phyloP scores from a whole-genome alignment of 306 rosid genomes.

The Chamaecrista fasciculata region DNA sequence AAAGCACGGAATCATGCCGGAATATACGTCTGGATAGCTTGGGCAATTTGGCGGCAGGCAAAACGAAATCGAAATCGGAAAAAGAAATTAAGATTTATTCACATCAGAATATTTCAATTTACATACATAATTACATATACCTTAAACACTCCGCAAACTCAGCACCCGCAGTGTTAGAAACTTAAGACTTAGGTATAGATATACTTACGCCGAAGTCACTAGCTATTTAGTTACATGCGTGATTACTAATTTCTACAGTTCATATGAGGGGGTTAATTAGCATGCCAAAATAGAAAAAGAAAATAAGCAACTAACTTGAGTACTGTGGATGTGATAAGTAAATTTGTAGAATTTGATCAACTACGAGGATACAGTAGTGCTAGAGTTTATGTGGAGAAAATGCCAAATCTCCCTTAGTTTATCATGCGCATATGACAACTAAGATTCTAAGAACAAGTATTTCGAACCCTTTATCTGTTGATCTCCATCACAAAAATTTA shows the following conservation, averaged over 20 bases:
- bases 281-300: too few species aligned
- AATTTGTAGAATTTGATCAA: neutral
- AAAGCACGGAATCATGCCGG: neutral
- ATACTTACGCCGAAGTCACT: too few species aligned
- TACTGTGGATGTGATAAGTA: slow-evolving; percentile 4
- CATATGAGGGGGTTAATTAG: too few species aligned
- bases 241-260: too few species aligned
- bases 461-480: slow-evolving; percentile 20
- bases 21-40: slow-evolving; percentile 1
- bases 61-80: neutral
- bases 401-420: slow-evolving; percentile 11
- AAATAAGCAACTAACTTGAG: too few species aligned
- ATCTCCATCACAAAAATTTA: neutral
- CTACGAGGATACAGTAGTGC: neutral
- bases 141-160: too few species aligned
- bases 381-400: too few species aligned
- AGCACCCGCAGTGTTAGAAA: too few species aligned
- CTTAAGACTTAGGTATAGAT: too few species aligned
- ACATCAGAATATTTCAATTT: slow-evolving; percentile 5
- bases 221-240: too few species aligned
- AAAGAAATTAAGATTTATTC: neutral
- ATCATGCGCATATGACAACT: slow-evolving; percentile 10
- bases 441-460: slow-evolving; percentile 11
- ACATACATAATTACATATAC: too few species aligned
- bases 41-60: slow-evolving; percentile 6